These are phyloP conservation scores for Vanilla planifolia DNA, from an alignment of 106 monocot genomes.

Conservation along the genomic window DNA sequence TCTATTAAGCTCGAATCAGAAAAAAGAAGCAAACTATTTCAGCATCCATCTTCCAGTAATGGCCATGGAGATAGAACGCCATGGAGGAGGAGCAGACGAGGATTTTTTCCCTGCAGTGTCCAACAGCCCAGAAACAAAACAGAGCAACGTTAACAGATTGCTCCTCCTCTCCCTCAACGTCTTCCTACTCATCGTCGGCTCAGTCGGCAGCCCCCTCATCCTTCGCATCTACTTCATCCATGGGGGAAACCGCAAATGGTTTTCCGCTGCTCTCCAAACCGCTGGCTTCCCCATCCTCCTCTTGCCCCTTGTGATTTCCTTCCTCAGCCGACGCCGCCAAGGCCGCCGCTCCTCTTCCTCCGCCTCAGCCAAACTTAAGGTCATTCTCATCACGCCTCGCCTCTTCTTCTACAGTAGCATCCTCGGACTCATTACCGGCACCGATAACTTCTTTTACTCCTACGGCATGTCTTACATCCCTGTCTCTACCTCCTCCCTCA, in stretches of 20 bases:
- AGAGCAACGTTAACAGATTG: no score
- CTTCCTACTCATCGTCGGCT: not conserved
- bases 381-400: conserved; percentile 4
- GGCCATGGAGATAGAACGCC: no score
- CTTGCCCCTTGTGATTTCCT: conserved; percentile 1
- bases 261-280: conserved; percentile 3
- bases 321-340: conserved; percentile 5
- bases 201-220: conserved; percentile 2
- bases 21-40: no score
- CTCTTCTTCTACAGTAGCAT: conserved; percentile 12
- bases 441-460: conserved; percentile 31
- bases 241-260: conserved; percentile 6
- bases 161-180: conserved; percentile 2
- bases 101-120: no score
- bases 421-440: conserved; percentile 29
- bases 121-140: no score
- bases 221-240: conserved; percentile 8
- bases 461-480: conserved; percentile 25
- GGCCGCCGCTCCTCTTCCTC: not conserved
- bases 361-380: not conserved
- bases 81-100: no score
- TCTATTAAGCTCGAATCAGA: no score
- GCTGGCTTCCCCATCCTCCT: conserved; percentile 6
- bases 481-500: conserved; percentile 32
- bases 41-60: no score